Base-by-base conservation (phyloP, 768 basidiomycete species). In the Suillus subaureus region DNA sequence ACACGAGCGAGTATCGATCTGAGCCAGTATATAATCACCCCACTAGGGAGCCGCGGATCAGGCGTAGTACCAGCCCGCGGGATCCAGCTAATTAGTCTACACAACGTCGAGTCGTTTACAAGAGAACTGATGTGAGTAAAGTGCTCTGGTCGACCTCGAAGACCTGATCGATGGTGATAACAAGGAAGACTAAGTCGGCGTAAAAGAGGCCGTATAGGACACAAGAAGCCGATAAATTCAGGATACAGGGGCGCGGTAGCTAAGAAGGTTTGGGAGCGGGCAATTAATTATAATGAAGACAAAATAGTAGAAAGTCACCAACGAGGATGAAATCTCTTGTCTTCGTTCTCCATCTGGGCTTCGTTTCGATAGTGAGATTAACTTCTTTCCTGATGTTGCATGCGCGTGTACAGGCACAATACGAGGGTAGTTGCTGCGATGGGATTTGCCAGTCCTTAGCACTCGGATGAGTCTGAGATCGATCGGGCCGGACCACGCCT, bases 101-200 rank as follows among this genome's bases (percentile, higher is more conserved):
- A 42, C 18, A 26, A 42, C 40, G 58, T 60, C 12, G 58, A 60
- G 40, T 42, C 26, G 40, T 43, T 40, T 31, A 26, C 58, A 42
- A 60, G 40, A 60, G 58, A 60, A 60, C 39, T 42, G 57, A 58
- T 39, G n/a, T n/a, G 39, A 40, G 23, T 11, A 26, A 60, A 60
- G 5, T 33, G 28, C 52, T 54, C 28, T 54, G 52, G 52, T 54
- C 52, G 31, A 54, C 52, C 28, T 28, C 52, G 52, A 58, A 60
- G 57, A 2, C 11, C 5, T 28, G 39, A 60, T 42, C 26, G 58
- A 60, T 60, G 23, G 26, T 60, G 58, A 60, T 42, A 60, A 60
- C 28, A 60, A 55, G 54, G 54, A 60, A 60, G 58, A 31, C 16
- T 21, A 42, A 28, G 28, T 60, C 26, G 58, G 58, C 18, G 28